Evolutionary conservation across 805 yeast species (phyloP), one percentile per base, ranked within the genome.

Genomic region (Metschnikowia reukaufii): DNA sequence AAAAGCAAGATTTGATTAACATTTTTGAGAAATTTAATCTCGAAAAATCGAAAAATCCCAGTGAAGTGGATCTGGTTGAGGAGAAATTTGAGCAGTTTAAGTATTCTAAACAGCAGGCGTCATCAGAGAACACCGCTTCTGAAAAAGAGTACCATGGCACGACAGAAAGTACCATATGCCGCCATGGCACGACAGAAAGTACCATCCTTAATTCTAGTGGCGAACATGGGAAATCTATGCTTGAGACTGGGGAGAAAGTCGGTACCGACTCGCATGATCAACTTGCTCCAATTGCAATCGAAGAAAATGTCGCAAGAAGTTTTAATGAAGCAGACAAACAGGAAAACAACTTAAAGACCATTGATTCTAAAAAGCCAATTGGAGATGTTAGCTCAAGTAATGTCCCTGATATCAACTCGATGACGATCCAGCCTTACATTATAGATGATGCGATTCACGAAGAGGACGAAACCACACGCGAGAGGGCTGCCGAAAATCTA

Each of bases 351-450:
- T 17, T 13, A 23, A 20, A 21, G 9, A 41, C 33, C 4, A 29
- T n/a, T n/a, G n/a, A n/a, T n/a, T n/a, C n/a, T n/a, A n/a, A n/a
- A n/a, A n/a, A n/a, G n/a, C n/a, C n/a, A n/a, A n/a, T n/a, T n/a
- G n/a, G n/a, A n/a, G n/a, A n/a, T n/a, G n/a, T n/a, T 13, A 10
- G 4, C 4, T 15, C 3, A 18, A 7, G 13, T 7, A 27, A 35
- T 19, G 1, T 18, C 4, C 39, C 23, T 8, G 29, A 25, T 29
- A 25, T 21, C 4, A 34, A 35, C 30, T 21, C 39, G 3, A 59
- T 61, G 56, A 52, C 57, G 5, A 55, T 57, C 6, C 63, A 60
- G 42, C 59, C 65, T 16, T 61, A 60, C 30, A 48, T 47, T 9
- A 20, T 44, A 9, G 48, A 42, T 4, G 51, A 44, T 4, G 31